Evolutionary conservation across 495 filamentous ascomycete genomes (phyloP), one percentile per base, ranked within the genome.

Genomic region (Podospora comata): DNA sequence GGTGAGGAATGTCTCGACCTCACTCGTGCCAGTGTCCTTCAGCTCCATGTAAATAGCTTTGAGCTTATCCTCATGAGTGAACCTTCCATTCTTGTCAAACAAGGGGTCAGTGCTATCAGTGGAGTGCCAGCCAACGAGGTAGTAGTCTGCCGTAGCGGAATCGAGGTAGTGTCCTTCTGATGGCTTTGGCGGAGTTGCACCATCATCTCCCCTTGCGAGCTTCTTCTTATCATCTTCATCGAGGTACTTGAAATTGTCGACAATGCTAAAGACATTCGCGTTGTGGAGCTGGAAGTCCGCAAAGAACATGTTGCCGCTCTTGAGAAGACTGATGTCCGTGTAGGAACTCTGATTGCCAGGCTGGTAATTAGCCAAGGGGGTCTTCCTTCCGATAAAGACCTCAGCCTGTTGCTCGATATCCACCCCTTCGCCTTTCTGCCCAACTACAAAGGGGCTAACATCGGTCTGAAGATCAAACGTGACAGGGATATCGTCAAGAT

Each of bases 61-160:
- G 48, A 18, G 5, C 20, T 56, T 13, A 56, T 7, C 15, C 16
- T n/a, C 23, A 19, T 44, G 53, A n/a, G 62, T 62, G 27, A 68
- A 30, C 34, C 70, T 74, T 64, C 79, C 76, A 3, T 74, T 65
- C 4, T 66, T 57, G 11, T n/a, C 27, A 20, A 20, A 20, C 19
- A 20, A 20, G 19, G 19, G 19, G 19, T 20, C 19, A 20, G 19
- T 20, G 19, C 19, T 20, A 20, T 20, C 19, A 6, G 78, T 65
- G 1, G 74, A 72, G 67, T 87, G 82, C 83, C 83, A 87, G 3
- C 86, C 85, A 1, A 87, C 16, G 0, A 88, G 76, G 65, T 78
- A 83, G 73, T 88, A 87, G 62, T 72, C 75, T 0, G 79, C 80
- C 0, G 64, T 74, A 3, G 81, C 85, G 0, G 9, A 9, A 18